Evolutionary conservation across 345 rosid genomes (phyloP).

Genomic region (Hypericum androsaemum): DNA sequence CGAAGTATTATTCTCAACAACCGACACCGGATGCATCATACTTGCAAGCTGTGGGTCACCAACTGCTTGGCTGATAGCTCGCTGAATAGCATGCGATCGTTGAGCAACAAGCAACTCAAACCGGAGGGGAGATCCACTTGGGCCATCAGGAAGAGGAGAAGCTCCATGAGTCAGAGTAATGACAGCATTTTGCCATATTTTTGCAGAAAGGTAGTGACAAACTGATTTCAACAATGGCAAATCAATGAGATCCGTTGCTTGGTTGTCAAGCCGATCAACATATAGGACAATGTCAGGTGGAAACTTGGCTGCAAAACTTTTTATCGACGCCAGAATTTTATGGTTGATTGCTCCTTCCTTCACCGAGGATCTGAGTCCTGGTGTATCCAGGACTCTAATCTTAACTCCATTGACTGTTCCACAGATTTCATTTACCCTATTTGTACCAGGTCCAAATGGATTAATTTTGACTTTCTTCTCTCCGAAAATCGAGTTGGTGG

Average conservation of each 20-base stretch:
- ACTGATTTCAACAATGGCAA: conserved; percentile 34
- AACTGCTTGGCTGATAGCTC: conserved; percentile 37
- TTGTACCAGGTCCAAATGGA: conserved; percentile 51
- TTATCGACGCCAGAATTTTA: conserved; percentile 46
- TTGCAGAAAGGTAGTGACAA: conserved; percentile 37
- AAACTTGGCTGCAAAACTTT: conserved; percentile 37
- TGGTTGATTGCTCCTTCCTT: conserved; percentile 40
- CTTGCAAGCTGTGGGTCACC: conserved; percentile 30
- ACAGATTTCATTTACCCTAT: conserved; percentile 31
- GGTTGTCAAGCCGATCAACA: conserved; percentile 55
- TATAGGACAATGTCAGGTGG: conserved; percentile 66
- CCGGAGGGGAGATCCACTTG: conserved; percentile 32
- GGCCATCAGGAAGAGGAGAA: conserved; percentile 43
- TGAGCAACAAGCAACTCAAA: conserved; percentile 39
- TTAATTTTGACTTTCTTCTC: conserved; percentile 34
- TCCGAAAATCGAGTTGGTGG: conserved; percentile 56
- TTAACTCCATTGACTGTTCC: conserved; percentile 43
- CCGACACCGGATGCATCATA: conserved; percentile 37
- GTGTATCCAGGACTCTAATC: conserved; percentile 57
- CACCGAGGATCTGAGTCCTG: conserved; percentile 49
- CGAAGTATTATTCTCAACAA: conserved; percentile 48
- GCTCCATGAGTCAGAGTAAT: conserved; percentile 58
- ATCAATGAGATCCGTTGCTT: conserved; percentile 29
- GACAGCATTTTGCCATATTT: conserved; percentile 57
- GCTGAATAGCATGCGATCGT: conserved; percentile 35